Conservation (phyloP, 768 basidiomycete species). For the Leucogyrophana mollusca region DNA sequence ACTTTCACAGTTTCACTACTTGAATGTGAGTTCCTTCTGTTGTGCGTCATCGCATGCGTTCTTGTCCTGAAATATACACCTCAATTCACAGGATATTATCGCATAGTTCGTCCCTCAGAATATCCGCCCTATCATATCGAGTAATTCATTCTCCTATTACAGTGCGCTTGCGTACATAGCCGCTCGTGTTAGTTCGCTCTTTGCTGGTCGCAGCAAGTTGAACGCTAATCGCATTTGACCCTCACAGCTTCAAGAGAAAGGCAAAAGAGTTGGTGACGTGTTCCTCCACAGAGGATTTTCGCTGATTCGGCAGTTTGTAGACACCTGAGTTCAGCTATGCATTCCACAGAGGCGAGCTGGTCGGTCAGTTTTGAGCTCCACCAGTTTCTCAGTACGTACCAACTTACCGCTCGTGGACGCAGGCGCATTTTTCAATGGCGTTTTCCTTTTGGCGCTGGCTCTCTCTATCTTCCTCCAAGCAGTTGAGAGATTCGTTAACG, state of each 20-base stretch:
- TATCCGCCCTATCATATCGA: not conserved
- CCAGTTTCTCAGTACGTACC: too few relatives aligned
- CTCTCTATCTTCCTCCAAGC: constrained; percentile 54
- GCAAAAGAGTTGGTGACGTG: not conserved
- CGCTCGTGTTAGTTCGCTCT: constrained; percentile 44
- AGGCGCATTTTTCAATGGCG: constrained; percentile 57
- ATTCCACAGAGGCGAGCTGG: constrained; percentile 54
- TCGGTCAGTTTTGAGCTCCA: constrained; percentile 36
- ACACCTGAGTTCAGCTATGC: constrained; percentile 53
- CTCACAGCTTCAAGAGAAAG: too few relatives aligned
- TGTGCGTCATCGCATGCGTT: not conserved
- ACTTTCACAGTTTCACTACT: constrained; percentile 48
- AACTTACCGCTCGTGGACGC: constrained; percentile 4
- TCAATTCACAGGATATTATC: constrained; percentile 39
- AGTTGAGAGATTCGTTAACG: constrained; percentile 50
- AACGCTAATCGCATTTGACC: not conserved
- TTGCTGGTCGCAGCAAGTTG: constrained; percentile 41
- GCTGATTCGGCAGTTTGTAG: too few relatives aligned
- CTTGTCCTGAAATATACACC: not conserved
- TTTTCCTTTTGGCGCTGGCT: constrained; percentile 51
- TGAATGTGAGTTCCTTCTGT: constrained; percentile 40
- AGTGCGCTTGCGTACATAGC: constrained; percentile 47
- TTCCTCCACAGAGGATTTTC: too few relatives aligned
- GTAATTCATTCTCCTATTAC: not conserved
- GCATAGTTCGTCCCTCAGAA: constrained; percentile 40